Base-by-base conservation (phyloP, 768 basidiomycete species). In the Rhodotorula taiwanensis region DNA sequence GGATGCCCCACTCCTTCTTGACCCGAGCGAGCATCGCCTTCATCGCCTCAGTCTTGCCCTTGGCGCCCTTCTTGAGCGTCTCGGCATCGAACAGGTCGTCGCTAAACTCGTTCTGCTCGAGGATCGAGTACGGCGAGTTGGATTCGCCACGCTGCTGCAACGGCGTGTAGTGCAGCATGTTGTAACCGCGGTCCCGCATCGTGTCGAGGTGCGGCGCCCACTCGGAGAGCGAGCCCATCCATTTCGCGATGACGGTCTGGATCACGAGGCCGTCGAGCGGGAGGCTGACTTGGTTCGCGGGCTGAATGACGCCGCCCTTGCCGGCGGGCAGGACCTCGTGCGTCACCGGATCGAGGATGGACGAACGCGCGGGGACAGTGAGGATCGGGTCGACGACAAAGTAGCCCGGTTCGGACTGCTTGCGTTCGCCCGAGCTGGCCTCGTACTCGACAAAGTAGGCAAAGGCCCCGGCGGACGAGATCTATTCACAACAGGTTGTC, bases 161-260 rank as follows among this genome's bases (percentile, higher is more conserved):
- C 0, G 95, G 95, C 1, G 94, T 88, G 80, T 87, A 99, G 74
- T 99, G 95, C 47, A 99, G 78, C 90, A 98, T 95, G 55, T 93
- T 99, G 79, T 99, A 99, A 1, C 95, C 94, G 52, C 94, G 80
- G 56, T 88, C 81, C 55, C 84, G 83, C 16, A 90, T 88, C 76
- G 93, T 90, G 52, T 82, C 80, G 69, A 95, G 88, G 74, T 89
- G 84, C 5, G 80, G 79, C 48, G 77, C 79, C 95, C 95, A 98
- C 34, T 84, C 79, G 16, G 79, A 75, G 41, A 89, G 76, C 2
- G 86, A 81, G 3, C 93, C 94, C 89, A 97, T 95, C 95, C 95
- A 99, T 75, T 99, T 99, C 3, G 92, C 94, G 49, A 99, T 85
- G 43, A 94, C 80, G 8, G 89, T 92, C 58, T 98, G 79, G 72